Evolutionary conservation across 2,329 filamentous ascomycete species (phyloP).

Genomic region (Microdochium paspali): DNA sequence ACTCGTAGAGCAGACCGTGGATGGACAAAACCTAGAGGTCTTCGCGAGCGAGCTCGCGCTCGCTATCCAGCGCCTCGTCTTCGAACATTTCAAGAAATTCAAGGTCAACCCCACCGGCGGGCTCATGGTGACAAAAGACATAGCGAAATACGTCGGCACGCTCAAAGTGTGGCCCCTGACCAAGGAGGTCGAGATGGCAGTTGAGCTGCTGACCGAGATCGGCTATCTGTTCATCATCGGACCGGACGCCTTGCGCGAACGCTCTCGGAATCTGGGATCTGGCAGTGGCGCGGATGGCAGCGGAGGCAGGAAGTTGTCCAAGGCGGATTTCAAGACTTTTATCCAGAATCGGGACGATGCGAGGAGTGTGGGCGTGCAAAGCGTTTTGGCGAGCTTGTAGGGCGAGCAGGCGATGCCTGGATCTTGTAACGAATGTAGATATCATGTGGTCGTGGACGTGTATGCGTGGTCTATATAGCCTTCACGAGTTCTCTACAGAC

Average conservation of each 20-base stretch:
- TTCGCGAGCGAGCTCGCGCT: constrained; percentile 80
- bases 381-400: constrained; percentile 60
- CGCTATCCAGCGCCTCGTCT: constrained; percentile 65
- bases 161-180: constrained; percentile 73
- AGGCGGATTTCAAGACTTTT: constrained; percentile 72
- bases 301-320: constrained; percentile 45
- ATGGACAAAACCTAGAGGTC: constrained; percentile 73
- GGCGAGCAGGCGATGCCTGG: neutral
- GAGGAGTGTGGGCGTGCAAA: constrained; percentile 70
- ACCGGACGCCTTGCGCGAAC: constrained; percentile 64
- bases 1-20: constrained; percentile 58
- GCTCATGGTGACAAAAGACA: constrained; percentile 92
- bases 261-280: constrained; percentile 49
- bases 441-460: too few species aligned
- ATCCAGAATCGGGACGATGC: constrained; percentile 79
- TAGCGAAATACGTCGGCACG: constrained; percentile 83
- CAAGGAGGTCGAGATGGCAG: constrained; percentile 55
- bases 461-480: too few species aligned
- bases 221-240: constrained; percentile 94
- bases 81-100: constrained; percentile 93
- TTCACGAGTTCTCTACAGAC: too few species aligned
- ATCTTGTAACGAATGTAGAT: too few species aligned
- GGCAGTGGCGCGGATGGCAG: constrained; percentile 23
- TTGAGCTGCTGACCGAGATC: constrained; percentile 87
- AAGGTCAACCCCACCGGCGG: constrained; percentile 87